phyloP scores from a whole-genome alignment of 306 rosid genomes.

The Rubus idaeus region DNA sequence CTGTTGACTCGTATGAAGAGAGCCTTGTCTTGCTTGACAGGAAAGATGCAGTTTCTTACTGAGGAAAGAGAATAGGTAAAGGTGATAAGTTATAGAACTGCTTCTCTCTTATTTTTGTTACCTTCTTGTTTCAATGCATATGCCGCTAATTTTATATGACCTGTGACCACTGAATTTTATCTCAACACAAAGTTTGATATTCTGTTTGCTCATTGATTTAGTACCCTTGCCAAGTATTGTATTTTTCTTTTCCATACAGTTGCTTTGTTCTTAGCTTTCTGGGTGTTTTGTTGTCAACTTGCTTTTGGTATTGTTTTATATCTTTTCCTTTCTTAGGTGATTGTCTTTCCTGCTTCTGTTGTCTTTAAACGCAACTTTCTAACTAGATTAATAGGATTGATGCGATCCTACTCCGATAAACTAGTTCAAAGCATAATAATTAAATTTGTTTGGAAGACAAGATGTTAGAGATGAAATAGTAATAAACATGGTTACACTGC shows the following conservation, averaged over 20 bases:
- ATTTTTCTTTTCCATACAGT: neutral
- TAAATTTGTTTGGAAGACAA: neutral
- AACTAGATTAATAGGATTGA: neutral
- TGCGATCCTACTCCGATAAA: neutral
- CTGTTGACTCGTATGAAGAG: neutral
- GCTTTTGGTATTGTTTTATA: neutral
- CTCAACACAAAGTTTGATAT: neutral
- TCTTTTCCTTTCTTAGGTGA: neutral
- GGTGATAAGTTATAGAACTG: neutral
- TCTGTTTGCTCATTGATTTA: neutral
- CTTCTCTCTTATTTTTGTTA: no score
- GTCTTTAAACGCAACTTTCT: neutral
- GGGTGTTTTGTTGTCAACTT: neutral
- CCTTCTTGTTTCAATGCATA: neutral
- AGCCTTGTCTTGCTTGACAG: conserved; percentile 6
- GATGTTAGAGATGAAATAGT: neutral
- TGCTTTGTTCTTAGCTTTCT: neutral
- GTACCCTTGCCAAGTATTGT: neutral
- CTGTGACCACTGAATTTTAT: neutral
- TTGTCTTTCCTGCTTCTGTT: neutral
- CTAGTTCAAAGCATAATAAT: neutral
- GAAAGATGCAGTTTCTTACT: neutral
- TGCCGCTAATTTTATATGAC: neutral
- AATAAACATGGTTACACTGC: neutral
- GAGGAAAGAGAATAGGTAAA: neutral